Conservation (phyloP, 768 basidiomycete genomes). For the Rhodotorula diobovata region DNA sequence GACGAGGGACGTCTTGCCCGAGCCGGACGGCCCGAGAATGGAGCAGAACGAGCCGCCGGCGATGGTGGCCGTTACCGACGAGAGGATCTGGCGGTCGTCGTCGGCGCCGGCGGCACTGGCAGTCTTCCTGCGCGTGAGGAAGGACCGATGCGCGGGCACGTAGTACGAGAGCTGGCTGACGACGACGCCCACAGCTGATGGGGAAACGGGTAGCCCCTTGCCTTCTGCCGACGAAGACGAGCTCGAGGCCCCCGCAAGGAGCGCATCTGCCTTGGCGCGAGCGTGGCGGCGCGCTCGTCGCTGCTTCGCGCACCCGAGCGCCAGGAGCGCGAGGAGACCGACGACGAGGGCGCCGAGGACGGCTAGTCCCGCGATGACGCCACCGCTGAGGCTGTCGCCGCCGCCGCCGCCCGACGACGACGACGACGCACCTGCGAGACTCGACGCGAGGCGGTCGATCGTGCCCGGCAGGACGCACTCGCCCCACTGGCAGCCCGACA, state of each 20-base stretch:
- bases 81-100: conserved; percentile 64
- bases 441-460: conserved; percentile 55
- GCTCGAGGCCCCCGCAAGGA: conserved; percentile 21
- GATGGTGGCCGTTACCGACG: conserved; percentile 66
- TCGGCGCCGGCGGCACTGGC: neutral
- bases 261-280: conserved; percentile 47
- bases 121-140: neutral
- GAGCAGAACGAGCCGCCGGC: conserved; percentile 78
- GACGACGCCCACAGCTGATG: neutral
- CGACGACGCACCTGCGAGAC: conserved; percentile 32
- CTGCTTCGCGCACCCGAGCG: conserved; percentile 62
- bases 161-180: conserved; percentile 22
- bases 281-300: conserved; percentile 56
- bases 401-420: conserved; percentile 47
- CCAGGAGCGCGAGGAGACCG: conserved; percentile 58
- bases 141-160: neutral
- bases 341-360: conserved; percentile 68
- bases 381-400: conserved; percentile 58
- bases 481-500: conserved; percentile 73
- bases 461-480: conserved; percentile 81
- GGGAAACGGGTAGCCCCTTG: conserved; percentile 22
- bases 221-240: neutral
- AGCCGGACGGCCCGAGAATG: conserved; percentile 84
- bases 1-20: conserved; percentile 60
- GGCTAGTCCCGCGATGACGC: conserved; percentile 85